These are phyloP conservation scores for Fusarium duplospermum DNA, from an alignment of 2,329 filamentous ascomycete genomes.

Conservation along the genomic window DNA sequence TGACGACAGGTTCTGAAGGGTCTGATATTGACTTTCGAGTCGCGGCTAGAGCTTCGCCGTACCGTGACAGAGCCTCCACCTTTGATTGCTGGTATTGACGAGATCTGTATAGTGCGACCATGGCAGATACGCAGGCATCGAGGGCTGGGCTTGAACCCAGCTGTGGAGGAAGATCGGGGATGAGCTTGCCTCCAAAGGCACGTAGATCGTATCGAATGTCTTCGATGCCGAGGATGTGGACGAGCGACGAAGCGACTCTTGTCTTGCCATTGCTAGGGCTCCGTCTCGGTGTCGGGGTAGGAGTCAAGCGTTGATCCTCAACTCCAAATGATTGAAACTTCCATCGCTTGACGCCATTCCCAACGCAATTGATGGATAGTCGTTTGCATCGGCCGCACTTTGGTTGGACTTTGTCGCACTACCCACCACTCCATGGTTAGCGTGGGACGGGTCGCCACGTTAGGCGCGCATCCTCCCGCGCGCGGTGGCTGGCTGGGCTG, in stretches of 20 bases:
- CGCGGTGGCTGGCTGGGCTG: not conserved
- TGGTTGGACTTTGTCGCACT: constrained; percentile 32
- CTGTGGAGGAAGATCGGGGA: constrained; percentile 28
- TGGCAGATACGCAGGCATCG: constrained; percentile 29
- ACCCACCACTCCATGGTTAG: not conserved
- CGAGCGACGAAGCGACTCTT: constrained; percentile 16
- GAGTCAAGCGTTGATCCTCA: not conserved
- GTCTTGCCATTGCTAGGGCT: constrained; percentile 31
- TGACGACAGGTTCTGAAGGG: constrained; percentile 6
- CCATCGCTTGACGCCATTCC: constrained; percentile 36
- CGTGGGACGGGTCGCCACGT: not conserved
- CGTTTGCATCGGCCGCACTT: constrained; percentile 35
- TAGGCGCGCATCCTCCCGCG: not conserved
- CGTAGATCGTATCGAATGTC: constrained; percentile 39
- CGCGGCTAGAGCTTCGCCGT: constrained; percentile 27
- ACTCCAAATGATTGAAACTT: constrained; percentile 23
- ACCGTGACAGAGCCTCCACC: constrained; percentile 20
- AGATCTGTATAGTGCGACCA: constrained; percentile 30
- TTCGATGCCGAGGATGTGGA: constrained; percentile 32
- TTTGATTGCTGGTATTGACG: constrained; percentile 6
- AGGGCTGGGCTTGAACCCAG: constrained; percentile 27
- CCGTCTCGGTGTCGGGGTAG: not conserved
- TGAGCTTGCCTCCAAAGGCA: constrained; percentile 25
- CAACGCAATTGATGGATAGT: constrained; percentile 25
- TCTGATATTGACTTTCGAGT: constrained; percentile 17